phyloP scores from a whole-genome alignment of 768 basidiomycete species.

The Mycena rosella region DNA sequence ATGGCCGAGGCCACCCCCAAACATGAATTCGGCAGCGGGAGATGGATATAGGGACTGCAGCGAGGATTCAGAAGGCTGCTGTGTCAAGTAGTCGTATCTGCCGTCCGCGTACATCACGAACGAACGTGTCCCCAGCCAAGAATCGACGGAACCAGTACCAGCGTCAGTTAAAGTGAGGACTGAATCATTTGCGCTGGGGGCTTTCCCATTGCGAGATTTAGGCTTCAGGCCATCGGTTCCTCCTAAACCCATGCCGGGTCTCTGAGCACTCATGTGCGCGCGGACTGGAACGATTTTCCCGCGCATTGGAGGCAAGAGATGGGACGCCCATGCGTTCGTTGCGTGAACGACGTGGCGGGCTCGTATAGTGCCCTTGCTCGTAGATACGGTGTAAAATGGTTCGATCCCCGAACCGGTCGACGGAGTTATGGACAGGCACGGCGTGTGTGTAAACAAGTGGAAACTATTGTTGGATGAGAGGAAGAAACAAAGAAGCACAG shows the following conservation, averaged over 20 bases:
- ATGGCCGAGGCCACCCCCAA: slow-evolving; percentile 59
- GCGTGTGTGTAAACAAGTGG: slow-evolving; percentile 57
- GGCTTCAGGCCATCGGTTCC: neutral
- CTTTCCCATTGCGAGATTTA: neutral
- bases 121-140: slow-evolving; percentile 50
- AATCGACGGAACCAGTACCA: neutral
- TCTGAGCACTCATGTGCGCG: slow-evolving; percentile 64
- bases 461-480: slow-evolving; percentile 47
- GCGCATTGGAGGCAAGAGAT: slow-evolving; percentile 61
- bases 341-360: slow-evolving; percentile 70
- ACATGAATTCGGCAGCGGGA: slow-evolving; percentile 54
- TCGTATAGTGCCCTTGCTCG: slow-evolving; percentile 59
- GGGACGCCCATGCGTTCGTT: slow-evolving; percentile 74
- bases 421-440: slow-evolving; percentile 55
- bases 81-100: slow-evolving; percentile 66
- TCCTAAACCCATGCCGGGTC: slow-evolving; percentile 53
- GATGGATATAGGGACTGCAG: slow-evolving; percentile 13
- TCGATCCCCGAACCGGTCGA: slow-evolving; percentile 34
- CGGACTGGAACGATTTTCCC: slow-evolving; percentile 61
- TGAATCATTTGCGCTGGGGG: slow-evolving; percentile 7
- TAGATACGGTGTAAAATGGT: slow-evolving; percentile 56
- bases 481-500: neutral
- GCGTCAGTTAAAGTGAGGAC: slow-evolving; percentile 15
- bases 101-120: slow-evolving; percentile 55
- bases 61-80: slow-evolving; percentile 47